phyloP scores from a whole-genome alignment of 208 protist genomes.

The Leishmania aethiopica region DNA sequence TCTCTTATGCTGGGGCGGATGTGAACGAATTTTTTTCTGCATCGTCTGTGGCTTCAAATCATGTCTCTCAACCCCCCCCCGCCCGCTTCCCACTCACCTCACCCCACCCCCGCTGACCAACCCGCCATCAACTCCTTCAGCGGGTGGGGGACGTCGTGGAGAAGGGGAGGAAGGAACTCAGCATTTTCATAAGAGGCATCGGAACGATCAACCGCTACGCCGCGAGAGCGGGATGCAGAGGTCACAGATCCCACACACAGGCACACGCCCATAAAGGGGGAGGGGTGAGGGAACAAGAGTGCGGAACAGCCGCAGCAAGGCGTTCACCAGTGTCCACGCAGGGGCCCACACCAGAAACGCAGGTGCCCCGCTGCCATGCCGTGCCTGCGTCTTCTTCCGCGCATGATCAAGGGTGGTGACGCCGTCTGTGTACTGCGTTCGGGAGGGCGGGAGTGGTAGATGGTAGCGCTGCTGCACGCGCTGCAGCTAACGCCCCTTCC shows the following conservation, averaged over 20 bases:
- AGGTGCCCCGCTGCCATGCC: background rate
- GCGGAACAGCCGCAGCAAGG: background rate
- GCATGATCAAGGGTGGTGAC: background rate
- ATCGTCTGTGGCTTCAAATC: too few species aligned
- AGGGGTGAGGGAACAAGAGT: conserved; percentile 4
- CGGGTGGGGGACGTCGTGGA: background rate
- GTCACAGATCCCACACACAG: background rate
- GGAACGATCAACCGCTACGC: background rate
- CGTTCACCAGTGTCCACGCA: background rate
- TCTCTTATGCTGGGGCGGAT: too few species aligned
- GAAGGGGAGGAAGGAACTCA: background rate
- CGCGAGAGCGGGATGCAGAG: background rate
- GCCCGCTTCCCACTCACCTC: too few species aligned
- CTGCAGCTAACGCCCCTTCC: too few species aligned
- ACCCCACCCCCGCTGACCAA: too few species aligned
- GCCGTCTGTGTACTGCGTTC: too few species aligned
- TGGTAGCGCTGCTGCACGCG: background rate
- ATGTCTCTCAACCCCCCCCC: too few species aligned
- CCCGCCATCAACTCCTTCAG: background rate
- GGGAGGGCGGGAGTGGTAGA: background rate
- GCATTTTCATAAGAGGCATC: background rate
- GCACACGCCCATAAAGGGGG: background rate
- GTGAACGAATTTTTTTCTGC: too few species aligned
- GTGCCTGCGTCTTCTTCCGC: background rate
- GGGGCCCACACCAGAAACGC: background rate